Evolutionary conservation across 345 rosid species (phyloP), one percentile per base, ranked within the genome.

Genomic region (Gossypioides kirkii): DNA sequence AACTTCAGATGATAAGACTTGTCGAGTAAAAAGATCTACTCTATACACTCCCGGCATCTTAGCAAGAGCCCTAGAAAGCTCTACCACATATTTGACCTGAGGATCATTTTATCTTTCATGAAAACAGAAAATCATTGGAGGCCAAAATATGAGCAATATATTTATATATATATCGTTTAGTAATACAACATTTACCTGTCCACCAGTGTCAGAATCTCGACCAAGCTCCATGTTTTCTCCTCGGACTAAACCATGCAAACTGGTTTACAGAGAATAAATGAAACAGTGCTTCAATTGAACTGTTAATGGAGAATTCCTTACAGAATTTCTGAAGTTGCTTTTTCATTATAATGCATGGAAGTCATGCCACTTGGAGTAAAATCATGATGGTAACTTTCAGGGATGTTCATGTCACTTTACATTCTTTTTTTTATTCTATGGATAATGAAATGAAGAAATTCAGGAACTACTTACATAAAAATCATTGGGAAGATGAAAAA

Each of bases 151-250:
- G 13, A 46, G 59, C 4, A 28, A 60, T 22, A 18, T 13, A 14
- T 46, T 28, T 23, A 13, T 32, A 43, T 32, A 28, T 28, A 0
- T 28, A 28, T 28, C 6, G 7, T 32, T 32, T 32, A 32, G 38
- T 32, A 45, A 56, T 36, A 63, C 49, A 73, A 9, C 47, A 69
- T 26, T 58, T 85, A 94, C 98, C 91, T 95, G 99, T 76, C 98
- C 98, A 52, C 99, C 99, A 1, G 99, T 95, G 80, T 92, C 99
- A 8, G 98, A 95, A 83, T 94, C 98, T 41, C 98, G 83, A 68
- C 98, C 98, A 70, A 94, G 98, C 86, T 94, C 98, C 98, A 94
- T 94, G 66, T 92, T 87, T 38, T 94, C 98, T 62, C 97, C 97
- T 56, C 97, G 97, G 65, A 94, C 94, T 82, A 94, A 75, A 18